Evolutionary conservation across 192 early-diverging fungal species (phyloP), one percentile per base, ranked within the genome.

Genomic region (Paraglomus brasilianum): DNA sequence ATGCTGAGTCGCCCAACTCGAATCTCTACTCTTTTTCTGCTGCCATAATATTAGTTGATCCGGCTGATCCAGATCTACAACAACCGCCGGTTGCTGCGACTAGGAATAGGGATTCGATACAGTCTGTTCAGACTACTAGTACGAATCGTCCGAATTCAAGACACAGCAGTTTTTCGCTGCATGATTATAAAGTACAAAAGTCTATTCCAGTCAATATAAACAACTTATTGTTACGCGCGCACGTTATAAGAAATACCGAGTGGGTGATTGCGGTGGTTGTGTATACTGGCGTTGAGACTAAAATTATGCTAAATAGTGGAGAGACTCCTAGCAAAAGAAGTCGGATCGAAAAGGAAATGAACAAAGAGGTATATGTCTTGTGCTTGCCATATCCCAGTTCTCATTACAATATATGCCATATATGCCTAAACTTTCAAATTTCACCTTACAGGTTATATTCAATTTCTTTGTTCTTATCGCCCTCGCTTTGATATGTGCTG

Each of bases 271-370:
- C 93, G 2, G 52, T 94, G 0, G 88, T 91, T 10, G 58, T 95
- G 8, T 92, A 85, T 59, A 97, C 96, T 3, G 96, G 96, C 19
- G 78, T 81, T 5, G 91, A 95, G 65, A 93, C 95, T 51, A 98
- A 97, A 72, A 95, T 97, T 65, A 88, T 91, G 76, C 81, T 93
- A 17, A 97, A 97, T 78, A 87, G 94, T 30, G 94, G 95, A 13
- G 85, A 87, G 42, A 93, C 95, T 5, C 95, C 95, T 6, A 89
- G 83, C 51, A 98, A 98, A 74, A 88, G 94, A 59, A 93, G 91
- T 64, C 82, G 85, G 53, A 89, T 95, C 62, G 95, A 97, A 68
- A 87, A 85, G 48, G 76, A 82, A 64, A 93, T 95, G 91, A 96
- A 98, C 73, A 73, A 76, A 9, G 86, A 91, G 72, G 81, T 81